Percentiles rank a stretch among this genome's conserved stretches.
Evolutionary conservation across 2,329 filamentous ascomycete genomes (phyloP).

Genomic region (Leptographium galeiforme): DNA sequence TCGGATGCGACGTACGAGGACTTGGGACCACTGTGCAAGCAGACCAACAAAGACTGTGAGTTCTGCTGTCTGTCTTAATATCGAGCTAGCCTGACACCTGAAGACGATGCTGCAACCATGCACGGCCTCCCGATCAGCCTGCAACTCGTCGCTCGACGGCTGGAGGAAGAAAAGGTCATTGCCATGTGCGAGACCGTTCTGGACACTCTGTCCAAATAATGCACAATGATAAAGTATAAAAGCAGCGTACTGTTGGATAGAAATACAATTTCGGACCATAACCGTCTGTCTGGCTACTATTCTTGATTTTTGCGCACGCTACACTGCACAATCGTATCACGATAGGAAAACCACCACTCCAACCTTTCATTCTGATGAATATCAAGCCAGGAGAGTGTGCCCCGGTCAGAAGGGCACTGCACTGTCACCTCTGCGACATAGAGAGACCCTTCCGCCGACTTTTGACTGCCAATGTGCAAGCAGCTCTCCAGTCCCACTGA

Average conservation of each 20-base stretch:
- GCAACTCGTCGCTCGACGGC: constrained; percentile 25
- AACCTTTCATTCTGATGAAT: too few species aligned
- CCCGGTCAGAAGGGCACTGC: too few species aligned
- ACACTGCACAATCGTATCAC: too few species aligned
- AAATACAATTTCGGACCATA: neutral
- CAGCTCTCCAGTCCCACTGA: too few species aligned
- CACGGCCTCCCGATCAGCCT: constrained; percentile 13
- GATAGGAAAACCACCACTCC: too few species aligned
- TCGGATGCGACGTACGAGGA: constrained; percentile 18
- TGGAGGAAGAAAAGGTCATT: constrained; percentile 28
- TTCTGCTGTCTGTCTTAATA: constrained; percentile 2
- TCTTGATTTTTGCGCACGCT: too few species aligned
- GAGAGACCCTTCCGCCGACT: too few species aligned
- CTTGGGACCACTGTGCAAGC: constrained; percentile 22
- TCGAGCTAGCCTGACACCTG: neutral
- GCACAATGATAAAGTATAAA: too few species aligned
- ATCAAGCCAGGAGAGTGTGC: too few species aligned
- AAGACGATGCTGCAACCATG: constrained; percentile 9
- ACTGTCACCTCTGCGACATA: too few species aligned
- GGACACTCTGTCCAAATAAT: neutral
- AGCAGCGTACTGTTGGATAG: neutral
- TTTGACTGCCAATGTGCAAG: too few species aligned
- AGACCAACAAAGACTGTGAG: constrained; percentile 29
- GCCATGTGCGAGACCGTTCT: constrained; percentile 18
- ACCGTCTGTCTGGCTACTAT: too few species aligned